Evolutionary conservation across 2,329 filamentous ascomycete species (phyloP).

Genomic region (Trichoderma afroharzianum): DNA sequence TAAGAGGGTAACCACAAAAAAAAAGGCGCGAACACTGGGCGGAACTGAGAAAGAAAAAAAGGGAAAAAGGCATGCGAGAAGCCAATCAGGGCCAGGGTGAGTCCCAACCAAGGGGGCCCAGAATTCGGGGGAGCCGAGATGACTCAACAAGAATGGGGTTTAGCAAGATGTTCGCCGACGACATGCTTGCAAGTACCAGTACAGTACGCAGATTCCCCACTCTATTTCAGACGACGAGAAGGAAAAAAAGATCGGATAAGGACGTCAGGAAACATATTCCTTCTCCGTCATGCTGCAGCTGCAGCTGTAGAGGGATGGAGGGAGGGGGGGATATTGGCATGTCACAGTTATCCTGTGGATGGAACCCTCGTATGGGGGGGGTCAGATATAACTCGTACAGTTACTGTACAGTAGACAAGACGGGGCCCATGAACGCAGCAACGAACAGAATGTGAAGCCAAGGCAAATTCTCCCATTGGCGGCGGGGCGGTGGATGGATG

Average conservation of each 20-base stretch:
- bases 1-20: background rate
- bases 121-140: constrained; percentile 17
- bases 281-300: constrained; percentile 5
- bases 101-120: constrained; percentile 3
- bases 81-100: background rate
- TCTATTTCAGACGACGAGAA: background rate
- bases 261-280: background rate
- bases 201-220: background rate
- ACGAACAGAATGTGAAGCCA: background rate
- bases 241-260: background rate
- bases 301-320: background rate
- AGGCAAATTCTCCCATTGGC: constrained; percentile 13
- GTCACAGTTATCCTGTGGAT: constrained; percentile 5
- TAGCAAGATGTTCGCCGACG: background rate
- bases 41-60: background rate
- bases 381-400: background rate
- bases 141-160: constrained; percentile 13
- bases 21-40: background rate
- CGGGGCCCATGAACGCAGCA: background rate
- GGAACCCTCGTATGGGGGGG: background rate
- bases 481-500: background rate
- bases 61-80: background rate
- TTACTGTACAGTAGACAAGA: background rate
- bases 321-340: background rate
- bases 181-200: background rate